Evolutionary conservation across 2,329 filamentous ascomycete species (phyloP), one percentile per base, ranked within the genome.

Genomic region (Cladophialophora exuberans): DNA sequence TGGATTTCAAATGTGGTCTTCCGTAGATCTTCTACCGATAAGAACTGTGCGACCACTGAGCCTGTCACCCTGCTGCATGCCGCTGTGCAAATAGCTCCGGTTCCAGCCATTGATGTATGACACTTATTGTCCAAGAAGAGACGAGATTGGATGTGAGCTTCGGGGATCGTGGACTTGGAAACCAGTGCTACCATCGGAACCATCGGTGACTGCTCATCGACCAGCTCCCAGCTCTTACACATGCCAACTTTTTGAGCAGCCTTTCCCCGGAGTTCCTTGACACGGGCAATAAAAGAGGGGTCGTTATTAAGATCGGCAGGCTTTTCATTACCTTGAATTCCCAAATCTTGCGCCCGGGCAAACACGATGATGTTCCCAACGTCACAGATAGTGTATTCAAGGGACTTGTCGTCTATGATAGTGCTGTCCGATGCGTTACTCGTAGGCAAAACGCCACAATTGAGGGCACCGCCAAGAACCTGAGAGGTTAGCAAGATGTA

Each of bases 71-170:
- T 51, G 33, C 55, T 57, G 28, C 52, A 59, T 9, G 55, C 58
- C 1, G 60, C 45, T 4, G 52, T 43, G 26, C 58, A 59, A 26
- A 60, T 52, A 7, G 58, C 55, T 10, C 58, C 60, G 6, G 58
- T 61, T 1, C 58, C 52, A 13, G 60, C 60, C 58, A 62, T 62
- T 9, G 44, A 46, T 26, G 51, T 42, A 25, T 62, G 60, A 30
- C 60, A 62, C 38, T 52, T 56, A 18, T 57, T 61, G 45, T 61
- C 60, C n/a, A 61, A 42, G 23, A 62, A 61, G 6, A 62, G 36
- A 2, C 60, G 26, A 3, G 48, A 45, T 22, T 47, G 36, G 6
- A 62, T 13, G 42, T 62, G 41, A 31, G 33, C 23, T 9, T 51
- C 38, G 4, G 45, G n/a, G 52, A 49, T 13, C 41, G 52, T 17